Evolutionary conservation across 75 land plant genomes (phyloP), one percentile per base, ranked within the genome.

Genomic region (Ceratopteris richardii): DNA sequence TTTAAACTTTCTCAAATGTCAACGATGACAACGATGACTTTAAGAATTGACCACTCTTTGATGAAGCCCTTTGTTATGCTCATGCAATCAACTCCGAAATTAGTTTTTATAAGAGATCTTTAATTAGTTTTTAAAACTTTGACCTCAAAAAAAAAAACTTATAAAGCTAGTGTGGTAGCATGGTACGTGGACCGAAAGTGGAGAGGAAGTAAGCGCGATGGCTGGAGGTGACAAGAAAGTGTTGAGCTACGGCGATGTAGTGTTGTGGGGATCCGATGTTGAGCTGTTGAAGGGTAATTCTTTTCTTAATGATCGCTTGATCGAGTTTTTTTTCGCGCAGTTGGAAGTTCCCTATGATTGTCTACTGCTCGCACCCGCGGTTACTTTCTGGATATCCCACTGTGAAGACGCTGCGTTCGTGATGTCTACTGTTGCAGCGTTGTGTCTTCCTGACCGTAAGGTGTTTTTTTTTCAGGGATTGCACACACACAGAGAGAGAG

Each of bases 241-340:
- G 24, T 68, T 90, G 24, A 83, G 76, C 66, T 87, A 87, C 68
- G 71, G 72, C 26, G 96, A 84, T 71, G 96, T 84, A 54, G 68
- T 84, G 11, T 72, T 87, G 18, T 61, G 90, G 54, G 55, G 71
- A 50, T 87, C 93, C n/a, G 97, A 91, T 53, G 52, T 87, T 50
- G 70, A 66, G 41, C 86, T 88, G 27, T 80, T 91, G 21, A 44
- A 62, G 9, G 83, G 85, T 11, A 81, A 81, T 9, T 33, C 70
- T 48, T 80, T 66, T 57, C 77, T 91, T 44, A 91, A 91, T 58
- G 93, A 91, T 37, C 78, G 84, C 31, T 62, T 91, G 47, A 88
- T 91, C 29, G 88, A 84, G 57, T 91, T 91, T 54, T 91, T 73
- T 57, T 91, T 91, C 50, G 61, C 75, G 44, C 75, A 79, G 61